Evolutionary conservation across 768 basidiomycete species (phyloP), one percentile per base, ranked within the genome.

Genomic region (Mycena belliarum): DNA sequence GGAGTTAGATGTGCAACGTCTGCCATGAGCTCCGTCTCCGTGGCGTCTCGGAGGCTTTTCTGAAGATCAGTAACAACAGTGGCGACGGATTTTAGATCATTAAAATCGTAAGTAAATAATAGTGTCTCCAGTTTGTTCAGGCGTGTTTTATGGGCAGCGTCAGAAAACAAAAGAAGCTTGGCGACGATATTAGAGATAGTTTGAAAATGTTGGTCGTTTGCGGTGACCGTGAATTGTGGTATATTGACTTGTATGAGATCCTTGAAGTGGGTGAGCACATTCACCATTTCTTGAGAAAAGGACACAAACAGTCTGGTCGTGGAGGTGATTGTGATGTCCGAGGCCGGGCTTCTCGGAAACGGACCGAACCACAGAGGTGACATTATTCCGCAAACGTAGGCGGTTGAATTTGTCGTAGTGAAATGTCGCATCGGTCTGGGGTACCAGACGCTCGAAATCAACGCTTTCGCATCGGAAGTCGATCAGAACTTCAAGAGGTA

Each of bases 391-490:
- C 49, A 95, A 75, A 33, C 95, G 87, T 10, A 97, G 80, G 40
- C 89, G 87, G 72, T 98, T 98, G 77, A 96, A 96, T 69, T 92
- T 94, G 79, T 98, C 95, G 69, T 95, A 93, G 45, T 87, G 89
- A 59, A 96, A 84, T 5, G 81, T 85, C 0, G 90, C 91, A 55
- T 91, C 85, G 0, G 95, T 93, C 70, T 93, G 91, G 3, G 93
- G 90, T 7, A 98, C 90, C 37, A 98, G 80, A 3, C 93, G 88
- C 66, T 96, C 93, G 70, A 96, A 96, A 47, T 85, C 85, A 46
- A 79, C 77, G 59, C 85, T 89, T 72, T 95, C 91, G 67, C 89
- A 90, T 43, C 87, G 83, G 49, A 87, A 80, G 73, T 98, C 94
- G 54, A 96, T 84, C 49, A 95, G 72, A 40, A 95, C 89, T 73